A percentile compares a stretch with the other conserved stretches of the same genome.
Evolutionary conservation across 805 yeast genomes (phyloP).

Genomic region (Zygosaccharomyces rouxii): DNA sequence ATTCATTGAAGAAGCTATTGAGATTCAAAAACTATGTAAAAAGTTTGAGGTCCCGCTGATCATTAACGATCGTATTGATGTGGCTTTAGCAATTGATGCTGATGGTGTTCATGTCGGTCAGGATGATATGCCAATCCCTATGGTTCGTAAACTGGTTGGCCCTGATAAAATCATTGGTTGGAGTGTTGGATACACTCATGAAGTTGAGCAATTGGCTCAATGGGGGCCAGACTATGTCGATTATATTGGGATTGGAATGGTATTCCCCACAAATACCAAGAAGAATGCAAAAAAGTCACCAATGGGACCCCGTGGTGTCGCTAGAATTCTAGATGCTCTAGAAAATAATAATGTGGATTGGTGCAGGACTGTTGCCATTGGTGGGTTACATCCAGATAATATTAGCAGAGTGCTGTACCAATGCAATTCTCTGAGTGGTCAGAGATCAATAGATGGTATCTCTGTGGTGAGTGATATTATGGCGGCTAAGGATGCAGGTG

Average conservation of each 20-base stretch:
- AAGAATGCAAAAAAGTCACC: constrained; percentile 48
- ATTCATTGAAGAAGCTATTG: constrained; percentile 58
- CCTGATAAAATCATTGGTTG: constrained; percentile 75
- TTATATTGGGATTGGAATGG: constrained; percentile 81
- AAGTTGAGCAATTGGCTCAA: constrained; percentile 36
- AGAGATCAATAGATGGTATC: constrained; percentile 61
- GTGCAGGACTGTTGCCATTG: constrained; percentile 69
- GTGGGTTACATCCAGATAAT: constrained; percentile 68
- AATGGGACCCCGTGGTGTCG: constrained; percentile 67
- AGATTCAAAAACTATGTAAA: constrained; percentile 58
- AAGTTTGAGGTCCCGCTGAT: constrained; percentile 64
- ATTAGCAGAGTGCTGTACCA: constrained; percentile 53
- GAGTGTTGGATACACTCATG: constrained; percentile 58
- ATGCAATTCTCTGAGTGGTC: constrained; percentile 41
- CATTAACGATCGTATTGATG: constrained; percentile 83
- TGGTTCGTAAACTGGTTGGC: constrained; percentile 64
- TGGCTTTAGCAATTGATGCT: constrained; percentile 83
- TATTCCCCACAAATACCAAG: constrained; percentile 72
- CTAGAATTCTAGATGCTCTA: constrained; percentile 48
- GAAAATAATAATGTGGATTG: constrained; percentile 32
- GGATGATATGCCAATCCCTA: constrained; percentile 61
- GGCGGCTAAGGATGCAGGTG: constrained; percentile 53
- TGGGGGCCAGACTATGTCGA: constrained; percentile 47
- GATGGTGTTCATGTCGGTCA: constrained; percentile 94
- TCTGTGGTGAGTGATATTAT: constrained; percentile 86